Conservation (phyloP, 805 yeast genomes). For the Teunomyces kruisii region DNA sequence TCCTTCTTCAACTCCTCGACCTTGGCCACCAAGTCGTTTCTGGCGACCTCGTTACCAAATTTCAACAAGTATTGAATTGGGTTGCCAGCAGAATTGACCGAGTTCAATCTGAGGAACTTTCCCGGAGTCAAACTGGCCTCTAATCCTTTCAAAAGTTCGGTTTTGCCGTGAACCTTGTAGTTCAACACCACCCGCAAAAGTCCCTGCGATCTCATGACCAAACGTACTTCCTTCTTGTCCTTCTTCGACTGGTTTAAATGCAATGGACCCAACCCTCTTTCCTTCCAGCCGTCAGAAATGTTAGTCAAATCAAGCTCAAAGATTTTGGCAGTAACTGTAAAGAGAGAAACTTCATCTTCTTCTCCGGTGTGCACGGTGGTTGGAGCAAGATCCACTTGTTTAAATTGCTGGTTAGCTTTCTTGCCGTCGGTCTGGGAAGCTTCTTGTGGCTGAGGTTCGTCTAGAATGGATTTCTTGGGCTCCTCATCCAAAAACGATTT, state of each 20-base stretch:
- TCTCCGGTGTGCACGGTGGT: slow-evolving; percentile 77
- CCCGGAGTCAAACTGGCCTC: slow-evolving; percentile 83
- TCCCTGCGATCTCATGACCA: slow-evolving; percentile 91
- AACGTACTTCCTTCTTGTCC: slow-evolving; percentile 50
- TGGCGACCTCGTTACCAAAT: slow-evolving; percentile 60
- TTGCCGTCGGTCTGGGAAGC: slow-evolving; percentile 12
- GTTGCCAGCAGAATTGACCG: slow-evolving; percentile 55
- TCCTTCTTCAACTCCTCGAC: slow-evolving; percentile 35
- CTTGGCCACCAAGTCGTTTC: slow-evolving; percentile 56
- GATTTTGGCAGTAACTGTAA: slow-evolving; percentile 71
- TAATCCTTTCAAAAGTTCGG: slow-evolving; percentile 74
- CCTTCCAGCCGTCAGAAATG: slow-evolving; percentile 86
- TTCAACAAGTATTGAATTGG: slow-evolving; percentile 85
- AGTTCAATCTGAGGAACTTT: slow-evolving; percentile 75
- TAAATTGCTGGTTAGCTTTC: slow-evolving; percentile 39
- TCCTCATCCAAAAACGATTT: slow-evolving; percentile 57
- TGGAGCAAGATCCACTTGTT: slow-evolving; percentile 60
- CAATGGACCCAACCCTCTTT: slow-evolving; percentile 86
- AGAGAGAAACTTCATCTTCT: slow-evolving; percentile 73
- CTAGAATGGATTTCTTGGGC: not conserved
- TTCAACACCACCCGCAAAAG: slow-evolving; percentile 80
- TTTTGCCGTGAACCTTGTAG: slow-evolving; percentile 59
- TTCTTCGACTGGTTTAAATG: slow-evolving; percentile 61
- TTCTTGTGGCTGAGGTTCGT: slow-evolving; percentile 10
- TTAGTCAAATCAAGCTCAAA: slow-evolving; percentile 70